Percentiles rank a stretch among this genome's conserved stretches.
Evolutionary conservation across 768 basidiomycete genomes (phyloP).

Genomic region (Butyriboletus loyo): DNA sequence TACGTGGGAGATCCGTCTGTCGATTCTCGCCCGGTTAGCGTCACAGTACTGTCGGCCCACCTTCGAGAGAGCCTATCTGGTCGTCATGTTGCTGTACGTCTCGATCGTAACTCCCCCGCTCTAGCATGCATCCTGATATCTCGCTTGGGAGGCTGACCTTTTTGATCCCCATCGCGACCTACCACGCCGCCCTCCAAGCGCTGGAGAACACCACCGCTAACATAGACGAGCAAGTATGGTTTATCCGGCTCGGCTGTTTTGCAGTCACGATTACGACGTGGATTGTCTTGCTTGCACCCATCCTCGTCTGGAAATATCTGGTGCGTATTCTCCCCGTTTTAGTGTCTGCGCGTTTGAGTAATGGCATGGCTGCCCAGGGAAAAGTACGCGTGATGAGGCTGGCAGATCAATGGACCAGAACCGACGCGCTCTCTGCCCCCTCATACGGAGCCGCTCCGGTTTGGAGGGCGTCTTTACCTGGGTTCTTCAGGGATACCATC

Average conservation of each 20-base stretch:
- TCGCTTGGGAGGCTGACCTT: constrained; percentile 33
- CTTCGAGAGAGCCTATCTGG: constrained; percentile 43
- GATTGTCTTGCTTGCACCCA: constrained; percentile 39
- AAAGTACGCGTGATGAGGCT: constrained; percentile 37
- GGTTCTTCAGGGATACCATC: constrained; percentile 35
- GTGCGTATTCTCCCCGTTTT: constrained; percentile 25
- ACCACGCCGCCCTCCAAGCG: constrained; percentile 30
- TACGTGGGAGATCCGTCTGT: constrained; percentile 43
- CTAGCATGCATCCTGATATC: neutral
- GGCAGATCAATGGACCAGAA: constrained; percentile 38
- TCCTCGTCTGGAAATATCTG: constrained; percentile 46
- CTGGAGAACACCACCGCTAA: constrained; percentile 3
- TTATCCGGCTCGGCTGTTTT: constrained; percentile 37
- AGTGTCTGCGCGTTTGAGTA: neutral
- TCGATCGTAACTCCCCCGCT: neutral
- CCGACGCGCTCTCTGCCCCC: constrained; percentile 33
- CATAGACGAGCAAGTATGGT: constrained; percentile 23
- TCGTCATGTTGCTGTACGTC: constrained; percentile 40
- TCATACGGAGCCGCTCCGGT: constrained; percentile 30
- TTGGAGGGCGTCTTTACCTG: constrained; percentile 43
- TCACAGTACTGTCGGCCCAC: constrained; percentile 41
- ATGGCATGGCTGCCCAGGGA: constrained; percentile 33
- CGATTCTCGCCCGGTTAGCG: constrained; percentile 34
- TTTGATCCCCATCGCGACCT: constrained; percentile 38
- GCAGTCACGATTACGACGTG: constrained; percentile 38